Conservation (phyloP, 1,139 yeast genomes). For the Taphrina populina region DNA sequence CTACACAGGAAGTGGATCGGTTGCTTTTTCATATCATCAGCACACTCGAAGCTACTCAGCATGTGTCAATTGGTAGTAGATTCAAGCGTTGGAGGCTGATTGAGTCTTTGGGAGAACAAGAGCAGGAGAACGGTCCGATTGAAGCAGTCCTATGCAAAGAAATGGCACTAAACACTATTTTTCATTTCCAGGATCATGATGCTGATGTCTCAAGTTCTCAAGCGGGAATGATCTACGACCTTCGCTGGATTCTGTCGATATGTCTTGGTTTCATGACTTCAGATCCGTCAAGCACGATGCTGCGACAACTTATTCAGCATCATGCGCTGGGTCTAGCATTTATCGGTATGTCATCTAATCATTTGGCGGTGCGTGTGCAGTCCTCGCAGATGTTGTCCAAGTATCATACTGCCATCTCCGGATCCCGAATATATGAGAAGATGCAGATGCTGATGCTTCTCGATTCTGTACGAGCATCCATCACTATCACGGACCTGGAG, state of each 20-base stretch:
- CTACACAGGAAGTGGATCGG: not conserved
- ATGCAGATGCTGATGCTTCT: slow-evolving; percentile 30
- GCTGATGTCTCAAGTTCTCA: not conserved
- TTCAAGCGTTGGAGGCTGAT: slow-evolving; percentile 20
- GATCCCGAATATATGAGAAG: slow-evolving; percentile 32
- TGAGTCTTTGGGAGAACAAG: not conserved
- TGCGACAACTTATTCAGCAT: slow-evolving; percentile 25
- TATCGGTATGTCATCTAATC: slow-evolving; percentile 31
- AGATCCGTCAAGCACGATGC: slow-evolving; percentile 22
- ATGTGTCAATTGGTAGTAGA: slow-evolving; percentile 12
- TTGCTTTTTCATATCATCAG: slow-evolving; percentile 6
- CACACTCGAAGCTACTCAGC: slow-evolving; percentile 1
- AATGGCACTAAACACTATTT: slow-evolving; percentile 3
- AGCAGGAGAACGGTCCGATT: not conserved
- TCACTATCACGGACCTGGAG: slow-evolving; percentile 5
- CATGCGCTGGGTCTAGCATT: slow-evolving; percentile 33
- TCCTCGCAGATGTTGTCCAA: slow-evolving; percentile 25
- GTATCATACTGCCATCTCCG: slow-evolving; percentile 6
- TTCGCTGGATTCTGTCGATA: slow-evolving; percentile 37
- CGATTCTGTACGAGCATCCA: slow-evolving; percentile 5
- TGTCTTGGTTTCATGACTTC: slow-evolving; percentile 30
- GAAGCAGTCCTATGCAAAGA: slow-evolving; percentile 8
- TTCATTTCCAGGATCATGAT: slow-evolving; percentile 6
- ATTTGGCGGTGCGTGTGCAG: slow-evolving; percentile 17
- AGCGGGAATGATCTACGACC: slow-evolving; percentile 34